Conservation (phyloP, 495 filamentous ascomycete genomes). For the Lasiosphaeriaceae sp. region DNA sequence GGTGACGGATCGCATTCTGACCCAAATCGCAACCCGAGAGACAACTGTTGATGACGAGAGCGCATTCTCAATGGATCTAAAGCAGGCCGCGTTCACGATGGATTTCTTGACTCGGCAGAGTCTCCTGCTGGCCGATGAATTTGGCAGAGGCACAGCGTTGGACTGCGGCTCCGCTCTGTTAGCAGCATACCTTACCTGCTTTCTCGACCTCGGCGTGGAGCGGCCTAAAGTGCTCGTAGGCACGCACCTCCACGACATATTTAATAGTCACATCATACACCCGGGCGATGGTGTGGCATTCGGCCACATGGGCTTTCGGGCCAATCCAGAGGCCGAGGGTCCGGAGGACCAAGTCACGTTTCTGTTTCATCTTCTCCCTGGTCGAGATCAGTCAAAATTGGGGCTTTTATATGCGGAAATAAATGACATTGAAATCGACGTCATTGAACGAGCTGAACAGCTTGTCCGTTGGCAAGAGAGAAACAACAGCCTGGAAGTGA, state of each 20-base stretch:
- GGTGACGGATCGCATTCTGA: constrained; percentile 88
- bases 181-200: constrained; percentile 73
- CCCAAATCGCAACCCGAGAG: constrained; percentile 81
- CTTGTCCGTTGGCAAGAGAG: constrained; percentile 64
- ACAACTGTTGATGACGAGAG: constrained; percentile 82
- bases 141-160: constrained; percentile 88
- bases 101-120: constrained; percentile 74
- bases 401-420: constrained; percentile 81
- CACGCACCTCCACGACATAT: constrained; percentile 95
- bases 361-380: constrained; percentile 68
- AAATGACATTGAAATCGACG: constrained; percentile 69
- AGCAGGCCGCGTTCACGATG: constrained; percentile 77
- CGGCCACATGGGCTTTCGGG: constrained; percentile 82
- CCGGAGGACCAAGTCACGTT: constrained; percentile 78
- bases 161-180: constrained; percentile 84
- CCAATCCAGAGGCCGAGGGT: constrained; percentile 57
- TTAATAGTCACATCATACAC: constrained; percentile 66
- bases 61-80: constrained; percentile 89
- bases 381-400: constrained; percentile 76
- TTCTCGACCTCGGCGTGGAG: constrained; percentile 56
- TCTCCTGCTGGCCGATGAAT: constrained; percentile 87
- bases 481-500: constrained; percentile 41
- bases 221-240: constrained; percentile 79
- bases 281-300: constrained; percentile 59
- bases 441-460: constrained; percentile 74